phyloP scores from a whole-genome alignment of 768 basidiomycete genomes.

The Suillus spraguei region DNA sequence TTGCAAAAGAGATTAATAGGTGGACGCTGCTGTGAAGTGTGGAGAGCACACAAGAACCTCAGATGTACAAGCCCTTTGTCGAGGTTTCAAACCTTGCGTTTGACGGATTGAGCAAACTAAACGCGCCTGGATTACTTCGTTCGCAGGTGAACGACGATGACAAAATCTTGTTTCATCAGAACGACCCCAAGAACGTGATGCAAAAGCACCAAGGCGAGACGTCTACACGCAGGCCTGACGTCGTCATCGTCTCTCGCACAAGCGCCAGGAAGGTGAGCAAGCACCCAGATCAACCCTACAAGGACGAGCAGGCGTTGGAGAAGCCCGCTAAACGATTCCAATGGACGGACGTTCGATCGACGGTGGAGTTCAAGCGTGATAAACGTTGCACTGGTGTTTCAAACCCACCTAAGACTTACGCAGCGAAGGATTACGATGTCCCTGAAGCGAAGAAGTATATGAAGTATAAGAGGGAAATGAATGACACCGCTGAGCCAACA shows the following conservation, averaged over 20 bases:
- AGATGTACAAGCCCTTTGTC: background rate
- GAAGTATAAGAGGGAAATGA: background rate
- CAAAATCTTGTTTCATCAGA: background rate
- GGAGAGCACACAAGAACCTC: fast-evolving
- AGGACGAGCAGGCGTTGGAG: background rate
- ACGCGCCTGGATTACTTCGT: background rate
- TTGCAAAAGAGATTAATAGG: background rate
- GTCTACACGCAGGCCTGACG: background rate
- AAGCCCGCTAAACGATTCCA: background rate
- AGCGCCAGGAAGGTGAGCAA: background rate
- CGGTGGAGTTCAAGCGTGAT: slow-evolving; percentile 1
- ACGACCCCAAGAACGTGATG: background rate
- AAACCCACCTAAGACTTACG: background rate
- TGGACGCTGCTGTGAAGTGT: background rate
- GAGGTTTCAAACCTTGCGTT: background rate
- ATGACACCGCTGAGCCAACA: background rate
- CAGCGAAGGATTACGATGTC: background rate
- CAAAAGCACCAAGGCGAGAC: background rate
- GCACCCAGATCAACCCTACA: background rate
- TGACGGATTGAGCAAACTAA: background rate
- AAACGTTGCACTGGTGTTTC: background rate
- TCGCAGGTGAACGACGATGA: background rate
- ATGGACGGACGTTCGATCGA: background rate
- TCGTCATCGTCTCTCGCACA: background rate
- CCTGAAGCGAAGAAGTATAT: background rate